Conservation (phyloP, 805 yeast genomes). For the Wickerhamiella bombiphila region DNA sequence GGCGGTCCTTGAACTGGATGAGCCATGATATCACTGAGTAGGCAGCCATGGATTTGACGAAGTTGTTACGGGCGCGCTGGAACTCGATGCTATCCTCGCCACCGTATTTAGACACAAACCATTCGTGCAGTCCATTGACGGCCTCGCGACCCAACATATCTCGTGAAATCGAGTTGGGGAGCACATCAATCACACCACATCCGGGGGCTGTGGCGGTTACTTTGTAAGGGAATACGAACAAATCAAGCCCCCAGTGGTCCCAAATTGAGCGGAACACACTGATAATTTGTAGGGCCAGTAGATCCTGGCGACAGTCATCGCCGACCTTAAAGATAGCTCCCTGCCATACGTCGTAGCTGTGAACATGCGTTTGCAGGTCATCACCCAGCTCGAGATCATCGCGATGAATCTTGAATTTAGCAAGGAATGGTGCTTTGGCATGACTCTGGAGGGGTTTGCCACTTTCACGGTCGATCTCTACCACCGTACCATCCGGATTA, state of each 20-base stretch:
- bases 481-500: conserved; percentile 88
- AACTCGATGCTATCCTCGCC: conserved; percentile 82
- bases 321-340: conserved; percentile 98
- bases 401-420: conserved; percentile 72
- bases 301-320: conserved; percentile 97
- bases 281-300: conserved; percentile 79
- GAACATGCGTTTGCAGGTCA: conserved; percentile 22
- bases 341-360: conserved; percentile 53
- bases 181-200: conserved; percentile 95
- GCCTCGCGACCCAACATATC: conserved; percentile 99
- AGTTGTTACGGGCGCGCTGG: conserved; percentile 83
- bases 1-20: conserved; percentile 88
- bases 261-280: conserved; percentile 86
- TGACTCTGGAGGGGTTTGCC: conserved; percentile 95
- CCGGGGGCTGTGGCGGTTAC: conserved; percentile 99
- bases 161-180: conserved; percentile 88
- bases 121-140: conserved; percentile 89
- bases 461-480: conserved; percentile 80
- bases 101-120: conserved; percentile 82
- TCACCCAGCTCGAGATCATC: conserved; percentile 21
- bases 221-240: conserved; percentile 82
- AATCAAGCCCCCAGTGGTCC: conserved; percentile 75
- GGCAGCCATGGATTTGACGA: conserved; percentile 84
- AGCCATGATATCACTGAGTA: conserved; percentile 83
- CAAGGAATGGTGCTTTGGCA: conserved; percentile 98